Percentiles rank a stretch among this genome's conserved stretches.
Conservation (phyloP, 169 alveolate genomes). For the Plasmodium gonderi region DNA sequence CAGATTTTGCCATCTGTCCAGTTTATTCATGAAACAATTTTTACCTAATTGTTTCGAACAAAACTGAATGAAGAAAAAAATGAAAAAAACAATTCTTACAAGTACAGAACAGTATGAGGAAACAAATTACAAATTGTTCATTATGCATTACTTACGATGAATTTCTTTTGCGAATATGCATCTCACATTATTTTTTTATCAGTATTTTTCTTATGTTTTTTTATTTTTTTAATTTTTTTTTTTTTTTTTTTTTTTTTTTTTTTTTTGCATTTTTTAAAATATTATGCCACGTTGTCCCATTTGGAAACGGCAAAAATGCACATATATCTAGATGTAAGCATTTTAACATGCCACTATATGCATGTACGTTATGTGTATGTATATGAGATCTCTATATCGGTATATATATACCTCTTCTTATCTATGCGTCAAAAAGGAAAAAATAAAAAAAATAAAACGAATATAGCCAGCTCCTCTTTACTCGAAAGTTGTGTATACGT, state of each 20-base stretch:
- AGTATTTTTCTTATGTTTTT: not conserved
- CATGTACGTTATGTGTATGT: not conserved
- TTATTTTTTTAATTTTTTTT: not conserved
- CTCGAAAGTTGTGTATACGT: too few species aligned
- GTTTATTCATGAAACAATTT: not conserved
- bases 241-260: conserved; percentile 2
- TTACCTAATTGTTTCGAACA: not conserved
- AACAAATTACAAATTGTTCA: not conserved
- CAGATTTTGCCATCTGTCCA: not conserved
- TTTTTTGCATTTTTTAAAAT: not conserved
- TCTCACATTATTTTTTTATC: not conserved
- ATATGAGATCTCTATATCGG: not conserved
- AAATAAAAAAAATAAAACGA: too few species aligned
- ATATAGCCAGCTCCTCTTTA: too few species aligned
- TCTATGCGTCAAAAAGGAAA: not conserved
- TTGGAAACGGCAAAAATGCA: not conserved
- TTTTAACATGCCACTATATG: not conserved
- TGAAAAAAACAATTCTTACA: not conserved
- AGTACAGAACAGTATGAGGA: not conserved
- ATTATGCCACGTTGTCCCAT: not conserved
- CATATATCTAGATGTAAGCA: not conserved
- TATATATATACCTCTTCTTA: not conserved
- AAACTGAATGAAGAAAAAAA: not conserved
- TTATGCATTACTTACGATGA: not conserved
- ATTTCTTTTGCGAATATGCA: too few species aligned